Base-by-base conservation (phyloP, 768 basidiomycete genomes). In the Austroboletus festivus region DNA sequence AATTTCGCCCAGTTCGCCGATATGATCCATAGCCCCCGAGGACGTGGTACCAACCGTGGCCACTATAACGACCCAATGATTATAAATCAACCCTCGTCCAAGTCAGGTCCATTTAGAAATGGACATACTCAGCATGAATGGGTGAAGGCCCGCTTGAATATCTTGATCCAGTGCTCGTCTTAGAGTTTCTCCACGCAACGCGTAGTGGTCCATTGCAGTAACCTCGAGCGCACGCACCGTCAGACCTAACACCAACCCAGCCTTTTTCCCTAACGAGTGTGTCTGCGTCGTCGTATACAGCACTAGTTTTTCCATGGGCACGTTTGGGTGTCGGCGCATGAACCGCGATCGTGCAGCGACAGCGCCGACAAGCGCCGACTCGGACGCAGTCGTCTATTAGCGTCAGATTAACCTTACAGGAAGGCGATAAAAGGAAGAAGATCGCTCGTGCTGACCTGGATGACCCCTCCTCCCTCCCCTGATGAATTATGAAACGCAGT, bases 31-130 rank as follows among this genome's bases (percentile, higher is more conserved):
- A 1, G 93, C 90, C 0, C 93, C 93, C 2, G 92, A 89, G 0
- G 85, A 90, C 0, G 94, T 97, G 1, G 92, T 89, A 0, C 94
- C 94, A n/a, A 96, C 76, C 0, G 93, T 95, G 1, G 83, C 89
- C 58, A 94, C 92, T 94, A 56, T 1, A 31, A 31, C 16, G 35
- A 42, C 37, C 30, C 11, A 45, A 4, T 12, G 16, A 10, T 9
- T n/a, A 9, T 26, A 24, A 23, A n/a, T 22, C 2, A 19, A 19
- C 19, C 20, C 13, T 53, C 18, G 60, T 18, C 22, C 33, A 47
- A 15, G 16, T 7, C 11, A 21, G 2, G 15, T 4, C 9, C 9
- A 33, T 5, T 12, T 15, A 6, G 34, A 13, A 23, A 38, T 41
- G 13, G 24, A 38, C 22, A 40, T 64, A 94, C 93, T 79, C 10